Evolutionary conservation across 148 eudicot genomes (phyloP).

Genomic region (Suaeda aralocaspica): DNA sequence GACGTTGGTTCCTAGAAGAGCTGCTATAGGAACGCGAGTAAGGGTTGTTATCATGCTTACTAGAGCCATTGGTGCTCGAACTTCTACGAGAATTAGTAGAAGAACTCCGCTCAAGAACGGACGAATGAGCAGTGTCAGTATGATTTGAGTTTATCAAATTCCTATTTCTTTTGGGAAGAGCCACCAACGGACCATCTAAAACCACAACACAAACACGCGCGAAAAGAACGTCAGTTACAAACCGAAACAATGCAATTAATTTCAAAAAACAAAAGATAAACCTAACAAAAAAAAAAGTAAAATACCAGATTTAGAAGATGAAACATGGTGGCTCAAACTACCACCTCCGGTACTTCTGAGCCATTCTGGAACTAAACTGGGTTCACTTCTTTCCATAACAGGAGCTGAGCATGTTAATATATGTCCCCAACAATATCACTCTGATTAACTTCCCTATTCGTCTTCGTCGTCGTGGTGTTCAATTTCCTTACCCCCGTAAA

Average conservation of each 20-base stretch:
- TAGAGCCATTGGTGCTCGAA: constrained; percentile 60
- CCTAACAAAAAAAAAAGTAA: no score
- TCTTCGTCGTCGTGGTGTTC: no score
- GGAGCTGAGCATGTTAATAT: constrained; percentile 48
- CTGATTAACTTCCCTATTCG: constrained; percentile 13
- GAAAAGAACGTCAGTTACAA: background rate
- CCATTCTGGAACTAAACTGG: constrained; percentile 93
- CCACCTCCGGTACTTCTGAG: constrained; percentile 62
- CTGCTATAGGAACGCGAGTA: constrained; percentile 52
- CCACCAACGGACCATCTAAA: constrained; percentile 41
- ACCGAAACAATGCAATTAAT: background rate
- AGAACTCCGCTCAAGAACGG: constrained; percentile 44
- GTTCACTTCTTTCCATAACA: constrained; percentile 95
- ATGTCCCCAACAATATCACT: constrained; percentile 21
- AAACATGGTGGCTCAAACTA: constrained; percentile 48
- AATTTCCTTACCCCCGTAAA: constrained; percentile 2
- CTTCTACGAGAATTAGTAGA: constrained; percentile 57
- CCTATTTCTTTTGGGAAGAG: constrained; percentile 39
- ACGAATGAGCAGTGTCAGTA: constrained; percentile 34
- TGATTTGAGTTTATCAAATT: constrained; percentile 38
- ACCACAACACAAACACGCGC: background rate
- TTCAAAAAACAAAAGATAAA: background rate
- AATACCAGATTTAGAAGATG: constrained; percentile 49
- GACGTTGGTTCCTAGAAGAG: constrained; percentile 60
- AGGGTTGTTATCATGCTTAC: constrained; percentile 48